Evolutionary conservation across 352 stramenopile species (phyloP), one percentile per base, ranked within the genome.

Genomic region (Phytophthora vignae): DNA sequence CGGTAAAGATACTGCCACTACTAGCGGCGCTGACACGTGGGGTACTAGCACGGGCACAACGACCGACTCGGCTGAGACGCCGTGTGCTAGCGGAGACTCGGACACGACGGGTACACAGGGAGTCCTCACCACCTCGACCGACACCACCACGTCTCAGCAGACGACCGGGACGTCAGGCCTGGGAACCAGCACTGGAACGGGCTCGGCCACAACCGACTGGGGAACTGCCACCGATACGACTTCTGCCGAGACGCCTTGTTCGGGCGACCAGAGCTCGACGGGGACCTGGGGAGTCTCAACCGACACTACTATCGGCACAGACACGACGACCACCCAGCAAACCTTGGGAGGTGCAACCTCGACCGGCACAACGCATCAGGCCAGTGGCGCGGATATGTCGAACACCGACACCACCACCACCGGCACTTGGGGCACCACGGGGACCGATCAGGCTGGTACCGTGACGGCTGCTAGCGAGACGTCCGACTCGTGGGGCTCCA

Each of bases 241-340:
- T 10, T 66, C 61, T 0, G 55, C 48, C 11, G 67, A 70, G 48
- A 70, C 60, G 5, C 67, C 55, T 22, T 74, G 67, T 60, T 70
- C 60, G 15, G 55, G 61, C 6, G 67, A 70, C 36, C 55, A 69
- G 36, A 74, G 60, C 21, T 69, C 60, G 9, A 71, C 60, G 5
- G 49, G 59, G 2, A 64, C 29, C 36, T 17, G 33, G 36, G 36
- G 36, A 42, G 14, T 10, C 36, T 42, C 36, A 15, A 65, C 48
- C 9, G 55, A 59, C 63, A 64, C 63, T 8, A 58, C 63, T 10
- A 25, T 42, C 12, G 10, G 36, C 11, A 54, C 40, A 17, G 55
- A 14, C 11, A 58, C 46, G 29, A 2, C 22, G 2, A 59, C 31
- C 10, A 36, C 42, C 42, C 46, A 49, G 55, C 17, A 54, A 48